Conservation (phyloP, 441 rosid species). For the Arabidopsis hybrid region DNA sequence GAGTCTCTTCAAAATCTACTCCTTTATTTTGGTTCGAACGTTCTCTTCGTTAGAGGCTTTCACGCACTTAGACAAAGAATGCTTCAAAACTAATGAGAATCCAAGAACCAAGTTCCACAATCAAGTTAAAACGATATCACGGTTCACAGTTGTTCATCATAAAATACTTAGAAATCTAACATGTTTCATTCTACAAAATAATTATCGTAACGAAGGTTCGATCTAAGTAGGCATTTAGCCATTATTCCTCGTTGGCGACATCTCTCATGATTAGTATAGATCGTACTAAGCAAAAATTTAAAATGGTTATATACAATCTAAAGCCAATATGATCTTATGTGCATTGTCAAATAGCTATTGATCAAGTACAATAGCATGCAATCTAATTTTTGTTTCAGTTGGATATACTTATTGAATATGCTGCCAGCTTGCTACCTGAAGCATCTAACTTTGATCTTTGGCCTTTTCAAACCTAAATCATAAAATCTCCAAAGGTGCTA, state of each 20-base stretch:
- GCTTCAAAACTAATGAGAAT: not conserved
- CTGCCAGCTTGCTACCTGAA: constrained; percentile 3
- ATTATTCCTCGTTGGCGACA: not conserved
- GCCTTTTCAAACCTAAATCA: constrained; percentile 21
- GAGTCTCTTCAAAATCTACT: not conserved
- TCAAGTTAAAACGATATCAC: not conserved
- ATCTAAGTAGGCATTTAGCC: not conserved
- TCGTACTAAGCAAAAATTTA: not conserved
- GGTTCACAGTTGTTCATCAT: not conserved
- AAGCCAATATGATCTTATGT: not conserved
- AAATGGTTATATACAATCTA: not conserved
- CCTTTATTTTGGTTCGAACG: not conserved
- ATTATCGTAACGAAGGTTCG: not conserved
- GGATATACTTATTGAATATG: constrained; percentile 36
- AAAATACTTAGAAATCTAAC: constrained; percentile 8
- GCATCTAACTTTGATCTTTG: constrained; percentile 26
- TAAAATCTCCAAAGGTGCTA: constrained; percentile 12
- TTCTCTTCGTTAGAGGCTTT: constrained; percentile 7
- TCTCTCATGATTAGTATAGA: not conserved
- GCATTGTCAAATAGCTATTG: constrained; percentile 9
- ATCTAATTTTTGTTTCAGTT: constrained; percentile 11
- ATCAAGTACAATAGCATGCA: constrained; percentile 22
- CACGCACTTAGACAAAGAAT: not conserved
- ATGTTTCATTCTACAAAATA: not conserved
- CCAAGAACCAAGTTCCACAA: constrained; percentile 5